phyloP scores from a whole-genome alignment of 768 basidiomycete genomes.

The Xerocomellus intermedius region DNA sequence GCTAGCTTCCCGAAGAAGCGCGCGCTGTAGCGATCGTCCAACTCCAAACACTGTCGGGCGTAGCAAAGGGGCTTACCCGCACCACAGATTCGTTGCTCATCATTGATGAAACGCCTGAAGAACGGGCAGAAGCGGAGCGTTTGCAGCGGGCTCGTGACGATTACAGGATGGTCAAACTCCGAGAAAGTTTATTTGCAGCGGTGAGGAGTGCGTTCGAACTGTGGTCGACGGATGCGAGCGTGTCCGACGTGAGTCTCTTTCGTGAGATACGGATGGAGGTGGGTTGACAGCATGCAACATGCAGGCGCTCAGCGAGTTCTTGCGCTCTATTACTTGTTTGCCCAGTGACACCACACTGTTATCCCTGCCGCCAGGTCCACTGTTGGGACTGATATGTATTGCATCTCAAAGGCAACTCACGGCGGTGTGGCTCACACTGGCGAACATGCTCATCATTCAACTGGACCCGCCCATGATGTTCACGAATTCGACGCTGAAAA shows the following conservation, averaged over 20 bases:
- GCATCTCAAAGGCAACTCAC: constrained; percentile 72
- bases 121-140: constrained; percentile 47
- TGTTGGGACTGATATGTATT: constrained; percentile 75
- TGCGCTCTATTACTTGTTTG: constrained; percentile 83
- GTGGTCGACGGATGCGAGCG: constrained; percentile 77
- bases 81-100: constrained; percentile 65
- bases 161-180: constrained; percentile 55
- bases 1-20: constrained; percentile 72
- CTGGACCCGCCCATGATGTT: constrained; percentile 67
- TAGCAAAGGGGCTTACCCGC: constrained; percentile 84
- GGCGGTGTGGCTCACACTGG: constrained; percentile 82
- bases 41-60: constrained; percentile 77
- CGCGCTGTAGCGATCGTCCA: constrained; percentile 64
- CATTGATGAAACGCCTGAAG: constrained; percentile 55
- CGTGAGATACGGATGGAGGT: neutral
- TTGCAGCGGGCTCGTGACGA: constrained; percentile 66
- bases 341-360: constrained; percentile 75
- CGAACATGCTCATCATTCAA: constrained; percentile 77
- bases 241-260: constrained; percentile 63
- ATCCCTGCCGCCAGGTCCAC: constrained; percentile 75
- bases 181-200: constrained; percentile 62
- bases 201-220: constrained; percentile 62
- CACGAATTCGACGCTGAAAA: constrained; percentile 41
- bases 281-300: constrained; percentile 3
- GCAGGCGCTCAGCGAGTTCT: constrained; percentile 76